These are phyloP conservation scores for Pseudofabraea citricarpa DNA, from an alignment of 2,329 filamentous ascomycete species.

Conservation along the genomic window DNA sequence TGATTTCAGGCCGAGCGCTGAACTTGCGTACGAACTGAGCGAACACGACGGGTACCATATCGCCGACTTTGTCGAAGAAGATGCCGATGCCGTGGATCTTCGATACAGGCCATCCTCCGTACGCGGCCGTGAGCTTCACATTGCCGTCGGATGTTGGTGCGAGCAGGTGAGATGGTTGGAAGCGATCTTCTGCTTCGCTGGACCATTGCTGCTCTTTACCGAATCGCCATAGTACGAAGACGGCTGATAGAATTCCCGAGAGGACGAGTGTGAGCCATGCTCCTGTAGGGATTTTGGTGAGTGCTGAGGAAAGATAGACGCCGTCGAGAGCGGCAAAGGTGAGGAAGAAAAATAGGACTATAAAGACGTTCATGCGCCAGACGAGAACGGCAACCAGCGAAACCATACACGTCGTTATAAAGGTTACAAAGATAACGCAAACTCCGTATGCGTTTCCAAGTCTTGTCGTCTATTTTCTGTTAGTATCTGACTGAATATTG, in stretches of 20 bases:
- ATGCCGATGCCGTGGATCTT: constrained; percentile 58
- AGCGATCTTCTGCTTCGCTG: constrained; percentile 59
- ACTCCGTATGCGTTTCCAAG: constrained; percentile 74
- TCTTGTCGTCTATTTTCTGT: constrained; percentile 47
- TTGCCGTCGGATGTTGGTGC: constrained; percentile 27
- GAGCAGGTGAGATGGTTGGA: constrained; percentile 43
- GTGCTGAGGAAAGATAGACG: constrained; percentile 62
- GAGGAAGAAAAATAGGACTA: constrained; percentile 60
- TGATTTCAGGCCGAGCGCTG: constrained; percentile 59
- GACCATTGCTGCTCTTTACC: constrained; percentile 75
- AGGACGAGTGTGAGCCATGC: constrained; percentile 75
- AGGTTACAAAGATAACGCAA: constrained; percentile 76
- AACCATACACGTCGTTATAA: constrained; percentile 73
- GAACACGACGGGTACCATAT: constrained; percentile 61
- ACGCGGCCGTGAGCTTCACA: constrained; percentile 32
- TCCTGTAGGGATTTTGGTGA: constrained; percentile 69
- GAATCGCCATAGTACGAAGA: constrained; percentile 74
- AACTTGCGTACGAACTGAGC: constrained; percentile 71
- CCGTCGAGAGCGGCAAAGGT: constrained; percentile 64
- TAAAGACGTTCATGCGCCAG: constrained; percentile 57
- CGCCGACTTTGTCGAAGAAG: constrained; percentile 74
- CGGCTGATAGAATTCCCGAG: constrained; percentile 52
- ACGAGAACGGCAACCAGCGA: constrained; percentile 67
- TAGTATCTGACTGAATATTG: constrained; percentile 1
- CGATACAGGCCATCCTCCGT: constrained; percentile 35